Conservation (phyloP, 139 green algal species). For the Chloropicon primus region DNA sequence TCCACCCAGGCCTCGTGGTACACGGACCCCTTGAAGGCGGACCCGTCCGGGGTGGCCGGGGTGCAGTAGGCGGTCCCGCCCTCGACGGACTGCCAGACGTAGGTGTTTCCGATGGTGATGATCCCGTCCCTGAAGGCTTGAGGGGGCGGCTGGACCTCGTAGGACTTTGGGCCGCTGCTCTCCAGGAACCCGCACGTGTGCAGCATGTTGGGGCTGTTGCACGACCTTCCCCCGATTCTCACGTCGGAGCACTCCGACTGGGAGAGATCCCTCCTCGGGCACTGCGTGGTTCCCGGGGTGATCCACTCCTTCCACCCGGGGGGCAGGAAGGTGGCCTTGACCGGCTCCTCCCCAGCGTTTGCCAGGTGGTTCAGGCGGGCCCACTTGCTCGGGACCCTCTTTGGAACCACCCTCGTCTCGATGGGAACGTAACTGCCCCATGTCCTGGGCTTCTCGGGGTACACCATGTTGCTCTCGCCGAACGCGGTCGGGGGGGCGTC, state of each 20-base stretch:
- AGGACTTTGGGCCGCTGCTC: background rate
- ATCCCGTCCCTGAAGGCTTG: background rate
- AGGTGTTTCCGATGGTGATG: background rate
- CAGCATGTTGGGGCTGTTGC: background rate
- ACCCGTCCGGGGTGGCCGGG: background rate
- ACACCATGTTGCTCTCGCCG: too few species aligned
- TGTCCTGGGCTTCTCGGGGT: too few species aligned
- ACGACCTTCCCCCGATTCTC: too few species aligned
- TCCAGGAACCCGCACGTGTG: background rate
- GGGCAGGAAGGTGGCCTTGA: background rate
- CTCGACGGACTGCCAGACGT: background rate
- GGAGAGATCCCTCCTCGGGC: too few species aligned
- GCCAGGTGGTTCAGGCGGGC: background rate
- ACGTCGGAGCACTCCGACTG: too few species aligned
- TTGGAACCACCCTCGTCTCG: background rate
- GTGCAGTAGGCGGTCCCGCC: background rate
- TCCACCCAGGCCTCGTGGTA: background rate
- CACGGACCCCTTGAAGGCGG: background rate
- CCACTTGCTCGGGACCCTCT: background rate
- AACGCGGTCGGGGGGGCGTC: too few species aligned
- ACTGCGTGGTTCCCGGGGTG: background rate
- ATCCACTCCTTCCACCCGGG: background rate
- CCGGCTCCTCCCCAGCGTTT: background rate
- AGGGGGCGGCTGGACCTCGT: background rate
- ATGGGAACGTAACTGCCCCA: too few species aligned